A percentile compares a stretch with the other conserved stretches of the same genome.
phyloP scores from a whole-genome alignment of 805 yeast genomes.

The Danielozyma ontarioensis region DNA sequence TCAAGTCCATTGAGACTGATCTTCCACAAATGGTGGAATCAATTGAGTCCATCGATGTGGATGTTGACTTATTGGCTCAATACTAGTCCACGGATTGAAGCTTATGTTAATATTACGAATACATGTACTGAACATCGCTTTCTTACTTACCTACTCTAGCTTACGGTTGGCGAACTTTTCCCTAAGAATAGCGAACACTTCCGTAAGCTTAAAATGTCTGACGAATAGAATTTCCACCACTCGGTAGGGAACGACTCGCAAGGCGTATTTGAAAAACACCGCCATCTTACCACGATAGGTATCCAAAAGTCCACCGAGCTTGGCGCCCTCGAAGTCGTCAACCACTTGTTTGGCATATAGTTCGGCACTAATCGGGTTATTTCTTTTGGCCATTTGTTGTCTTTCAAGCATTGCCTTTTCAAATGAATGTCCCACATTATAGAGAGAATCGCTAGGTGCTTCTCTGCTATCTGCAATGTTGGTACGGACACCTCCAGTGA shows the following conservation, averaged over 20 bases:
- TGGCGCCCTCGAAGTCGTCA: constrained; percentile 37
- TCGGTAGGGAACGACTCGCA: constrained; percentile 41
- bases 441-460: constrained; percentile 52
- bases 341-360: constrained; percentile 52
- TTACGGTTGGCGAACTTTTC: constrained; percentile 16
- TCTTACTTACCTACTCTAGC: constrained; percentile 3
- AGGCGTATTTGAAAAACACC: constrained; percentile 25
- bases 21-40: constrained; percentile 25
- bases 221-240: constrained; percentile 37
- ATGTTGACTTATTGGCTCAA: constrained; percentile 5
- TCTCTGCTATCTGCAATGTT: constrained; percentile 64
- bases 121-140: neutral
- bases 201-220: constrained; percentile 27
- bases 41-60: constrained; percentile 13
- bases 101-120: neutral
- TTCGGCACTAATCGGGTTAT: constrained; percentile 57
- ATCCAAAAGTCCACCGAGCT: constrained; percentile 40
- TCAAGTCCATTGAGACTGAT: constrained; percentile 28
- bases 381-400: constrained; percentile 53
- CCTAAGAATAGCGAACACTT: constrained; percentile 18
- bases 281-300: constrained; percentile 54
- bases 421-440: constrained; percentile 44
- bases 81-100: too few species aligned
- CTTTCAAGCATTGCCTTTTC: constrained; percentile 44
- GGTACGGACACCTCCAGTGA: constrained; percentile 75